phyloP scores from a whole-genome alignment of 2,329 filamentous ascomycete genomes.

The Magnaporthiopsis incrustans region DNA sequence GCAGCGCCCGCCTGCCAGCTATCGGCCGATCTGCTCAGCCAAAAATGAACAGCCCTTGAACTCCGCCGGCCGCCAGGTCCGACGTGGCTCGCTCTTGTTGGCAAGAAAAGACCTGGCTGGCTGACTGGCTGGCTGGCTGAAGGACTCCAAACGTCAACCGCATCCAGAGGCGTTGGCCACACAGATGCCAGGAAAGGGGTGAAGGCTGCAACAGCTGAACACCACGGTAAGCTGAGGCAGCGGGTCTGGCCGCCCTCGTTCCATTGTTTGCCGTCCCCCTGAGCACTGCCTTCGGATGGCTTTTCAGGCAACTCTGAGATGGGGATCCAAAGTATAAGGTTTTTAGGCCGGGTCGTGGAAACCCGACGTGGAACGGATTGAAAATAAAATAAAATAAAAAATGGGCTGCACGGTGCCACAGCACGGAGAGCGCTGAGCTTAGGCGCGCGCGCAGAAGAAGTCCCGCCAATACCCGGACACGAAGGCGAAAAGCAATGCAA shows the following conservation, averaged over 20 bases:
- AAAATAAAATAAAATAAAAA: background rate
- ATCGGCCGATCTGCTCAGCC: background rate
- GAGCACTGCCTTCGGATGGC: background rate
- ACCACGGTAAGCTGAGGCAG: background rate
- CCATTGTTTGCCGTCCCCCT: background rate
- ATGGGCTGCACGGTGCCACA: background rate
- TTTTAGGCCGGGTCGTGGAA: background rate
- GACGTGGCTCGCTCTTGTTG: background rate
- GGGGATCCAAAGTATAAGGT: background rate
- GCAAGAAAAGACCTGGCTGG: background rate
- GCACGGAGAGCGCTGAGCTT: background rate
- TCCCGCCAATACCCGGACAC: background rate
- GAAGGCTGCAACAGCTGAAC: background rate
- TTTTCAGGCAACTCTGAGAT: background rate
- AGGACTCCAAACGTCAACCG: background rate
- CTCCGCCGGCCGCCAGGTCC: background rate
- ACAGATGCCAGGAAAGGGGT: background rate
- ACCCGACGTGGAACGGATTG: background rate
- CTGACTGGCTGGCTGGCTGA: background rate
- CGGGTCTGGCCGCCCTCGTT: background rate
- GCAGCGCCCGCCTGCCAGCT: background rate
- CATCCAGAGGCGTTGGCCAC: too few relatives aligned
- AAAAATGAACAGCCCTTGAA: background rate
- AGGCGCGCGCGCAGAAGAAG: background rate
- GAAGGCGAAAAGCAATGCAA: background rate